Percentiles rank a stretch among this genome's conserved stretches.
phyloP scores from a whole-genome alignment of 495 filamentous ascomycete species.

The Pseudomonodictys pantanalensis region DNA sequence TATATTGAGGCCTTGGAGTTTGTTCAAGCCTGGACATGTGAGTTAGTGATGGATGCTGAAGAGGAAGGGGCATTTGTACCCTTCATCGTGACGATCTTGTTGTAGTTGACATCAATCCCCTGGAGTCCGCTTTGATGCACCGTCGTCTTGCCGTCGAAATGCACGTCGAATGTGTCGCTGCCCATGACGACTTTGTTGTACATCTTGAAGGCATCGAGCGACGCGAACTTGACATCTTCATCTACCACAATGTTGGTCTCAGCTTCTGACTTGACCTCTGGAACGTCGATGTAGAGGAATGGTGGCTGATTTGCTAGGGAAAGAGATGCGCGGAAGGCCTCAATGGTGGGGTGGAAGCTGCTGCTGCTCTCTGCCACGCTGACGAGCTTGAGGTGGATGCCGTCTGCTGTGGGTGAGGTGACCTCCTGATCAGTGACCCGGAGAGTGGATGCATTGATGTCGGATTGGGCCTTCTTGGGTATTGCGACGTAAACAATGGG shows the following conservation, averaged over 20 bases:
- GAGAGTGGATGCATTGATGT: conserved; percentile 63
- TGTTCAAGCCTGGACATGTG: conserved; percentile 55
- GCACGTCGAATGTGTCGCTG: conserved; percentile 56
- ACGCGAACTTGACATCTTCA: conserved; percentile 52
- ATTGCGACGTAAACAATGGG: conserved; percentile 68
- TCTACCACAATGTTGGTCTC: conserved; percentile 53
- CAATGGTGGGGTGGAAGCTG: conserved; percentile 55
- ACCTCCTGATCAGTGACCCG: conserved; percentile 57
- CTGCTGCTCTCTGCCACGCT: conserved; percentile 49
- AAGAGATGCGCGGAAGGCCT: conserved; percentile 53
- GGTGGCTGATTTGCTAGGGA: conserved; percentile 54
- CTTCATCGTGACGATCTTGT: conserved; percentile 57
- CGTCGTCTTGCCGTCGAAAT: conserved; percentile 56
- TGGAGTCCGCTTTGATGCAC: conserved; percentile 54
- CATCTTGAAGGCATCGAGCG: conserved; percentile 55
- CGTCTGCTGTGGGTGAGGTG: conserved; percentile 56
- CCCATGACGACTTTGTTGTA: conserved; percentile 55
- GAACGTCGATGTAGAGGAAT: conserved; percentile 58
- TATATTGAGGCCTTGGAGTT: conserved; percentile 59
- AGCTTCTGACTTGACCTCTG: conserved; percentile 54
- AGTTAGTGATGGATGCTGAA: neutral
- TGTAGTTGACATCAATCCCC: conserved; percentile 51
- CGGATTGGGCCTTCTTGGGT: conserved; percentile 67
- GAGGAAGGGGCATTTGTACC: conserved; percentile 46
- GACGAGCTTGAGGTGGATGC: conserved; percentile 55